Percentiles rank a stretch among this genome's conserved stretches.
Conservation (phyloP, 139 green algal genomes). For the Picochlorum sp. region DNA sequence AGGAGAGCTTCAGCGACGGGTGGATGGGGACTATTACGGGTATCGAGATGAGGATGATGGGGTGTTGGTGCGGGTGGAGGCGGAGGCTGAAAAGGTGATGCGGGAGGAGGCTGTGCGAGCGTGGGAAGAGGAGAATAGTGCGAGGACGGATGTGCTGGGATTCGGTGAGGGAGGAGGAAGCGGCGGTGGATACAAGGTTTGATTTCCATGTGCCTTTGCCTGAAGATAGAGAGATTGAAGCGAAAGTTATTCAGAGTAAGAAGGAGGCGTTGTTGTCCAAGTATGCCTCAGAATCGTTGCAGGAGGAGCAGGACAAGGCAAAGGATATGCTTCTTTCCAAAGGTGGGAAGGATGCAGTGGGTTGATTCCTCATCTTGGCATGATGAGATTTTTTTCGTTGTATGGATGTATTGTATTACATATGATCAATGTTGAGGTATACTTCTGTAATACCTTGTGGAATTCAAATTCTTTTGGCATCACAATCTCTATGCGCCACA, state of each 20-base stretch:
- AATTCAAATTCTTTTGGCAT: too few relatives aligned
- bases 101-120: conserved; percentile 51
- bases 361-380: too few relatives aligned
- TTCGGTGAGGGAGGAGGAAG: neutral
- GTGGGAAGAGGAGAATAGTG: conserved; percentile 46
- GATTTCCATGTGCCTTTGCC: conserved; percentile 89
- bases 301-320: conserved; percentile 64
- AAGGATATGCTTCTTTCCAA: conserved; percentile 42
- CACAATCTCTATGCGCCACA: too few relatives aligned
- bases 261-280: conserved; percentile 79
- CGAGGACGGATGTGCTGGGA: neutral
- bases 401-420: too few relatives aligned
- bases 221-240: conserved; percentile 87
- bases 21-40: conserved; percentile 97
- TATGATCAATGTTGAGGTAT: too few relatives aligned
- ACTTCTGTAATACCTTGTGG: too few relatives aligned
- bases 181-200: conserved; percentile 46
- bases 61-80: conserved; percentile 69
- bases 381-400: too few relatives aligned
- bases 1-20: conserved; percentile 76
- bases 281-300: conserved; percentile 66
- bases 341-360: too few relatives aligned
- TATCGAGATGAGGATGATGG: conserved; percentile 93
- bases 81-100: conserved; percentile 57
- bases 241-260: conserved; percentile 83